A percentile compares a stretch with the other conserved stretches of the same genome.
Conservation (phyloP, 805 yeast genomes). For the Wickerhamomyces queroliae region DNA sequence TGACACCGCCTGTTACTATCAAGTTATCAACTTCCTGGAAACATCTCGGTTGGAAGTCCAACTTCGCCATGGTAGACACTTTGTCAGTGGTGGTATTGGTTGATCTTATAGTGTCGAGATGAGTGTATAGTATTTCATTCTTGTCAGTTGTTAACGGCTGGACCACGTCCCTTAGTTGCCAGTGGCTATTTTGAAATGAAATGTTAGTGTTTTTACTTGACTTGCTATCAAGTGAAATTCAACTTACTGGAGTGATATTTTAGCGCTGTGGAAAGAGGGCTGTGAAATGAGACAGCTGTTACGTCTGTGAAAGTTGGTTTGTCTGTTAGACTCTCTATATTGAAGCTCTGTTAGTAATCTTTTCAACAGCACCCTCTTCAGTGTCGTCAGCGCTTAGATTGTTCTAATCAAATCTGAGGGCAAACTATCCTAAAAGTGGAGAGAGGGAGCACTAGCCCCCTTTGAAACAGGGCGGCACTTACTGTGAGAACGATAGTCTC, state of each 20-base stretch:
- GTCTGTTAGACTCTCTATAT: background rate
- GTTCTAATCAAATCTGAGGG: too few species aligned
- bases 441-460: too few species aligned
- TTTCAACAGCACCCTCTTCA: background rate
- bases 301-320: background rate
- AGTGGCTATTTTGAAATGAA: slow-evolving; percentile 34
- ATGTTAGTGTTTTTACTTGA: background rate
- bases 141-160: slow-evolving; percentile 38
- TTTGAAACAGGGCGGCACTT: background rate
- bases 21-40: slow-evolving; percentile 51
- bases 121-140: slow-evolving; percentile 51
- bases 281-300: slow-evolving; percentile 2
- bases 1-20: slow-evolving; percentile 47
- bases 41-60: slow-evolving; percentile 68
- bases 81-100: slow-evolving; percentile 34
- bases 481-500: background rate
- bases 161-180: slow-evolving; percentile 80
- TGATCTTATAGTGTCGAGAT: slow-evolving; percentile 44
- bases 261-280: slow-evolving; percentile 1
- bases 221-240: background rate
- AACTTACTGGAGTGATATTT: slow-evolving; percentile 3
- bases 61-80: slow-evolving; percentile 33
- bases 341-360: background rate
- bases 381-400: too few species aligned
- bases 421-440: too few species aligned